Evolutionary conservation across 1,139 yeast species (phyloP).

Genomic region (Dujonia santamariae): DNA sequence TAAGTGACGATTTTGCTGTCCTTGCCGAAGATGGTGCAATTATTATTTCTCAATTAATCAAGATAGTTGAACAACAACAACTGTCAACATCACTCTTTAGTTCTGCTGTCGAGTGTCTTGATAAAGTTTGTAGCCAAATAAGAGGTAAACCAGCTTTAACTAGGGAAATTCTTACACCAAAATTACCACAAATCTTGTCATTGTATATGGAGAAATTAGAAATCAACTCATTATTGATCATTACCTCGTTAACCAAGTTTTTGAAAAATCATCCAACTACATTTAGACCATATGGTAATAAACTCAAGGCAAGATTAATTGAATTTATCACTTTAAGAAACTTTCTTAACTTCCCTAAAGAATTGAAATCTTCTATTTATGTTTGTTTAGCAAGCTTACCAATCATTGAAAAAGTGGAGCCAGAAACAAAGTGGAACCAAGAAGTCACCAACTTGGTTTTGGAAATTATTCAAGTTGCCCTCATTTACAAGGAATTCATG

Average conservation of each 20-base stretch:
- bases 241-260: conserved; percentile 49
- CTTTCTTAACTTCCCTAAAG: conserved; percentile 28
- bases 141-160: conserved; percentile 83
- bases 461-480: conserved; percentile 52
- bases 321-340: conserved; percentile 26
- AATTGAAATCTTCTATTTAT: conserved; percentile 41
- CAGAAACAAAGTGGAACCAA: conserved; percentile 47
- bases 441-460: conserved; percentile 31
- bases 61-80: conserved; percentile 42
- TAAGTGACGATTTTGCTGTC: conserved; percentile 50
- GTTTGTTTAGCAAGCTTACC: conserved; percentile 61
- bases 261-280: conserved; percentile 69
- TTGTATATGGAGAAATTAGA: conserved; percentile 47
- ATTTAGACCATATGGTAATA: conserved; percentile 73
- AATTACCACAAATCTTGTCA: conserved; percentile 60
- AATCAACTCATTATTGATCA: conserved; percentile 35
- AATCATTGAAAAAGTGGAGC: conserved; percentile 49
- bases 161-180: conserved; percentile 81
- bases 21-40: conserved; percentile 58
- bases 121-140: conserved; percentile 50
- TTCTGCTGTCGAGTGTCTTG: conserved; percentile 49
- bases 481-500: conserved; percentile 55
- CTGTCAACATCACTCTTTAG: conserved; percentile 26
- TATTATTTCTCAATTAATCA: conserved; percentile 53
- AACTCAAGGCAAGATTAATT: conserved; percentile 49